phyloP scores from a whole-genome alignment of 768 basidiomycete genomes.

The Botryobasidium botryosum region DNA sequence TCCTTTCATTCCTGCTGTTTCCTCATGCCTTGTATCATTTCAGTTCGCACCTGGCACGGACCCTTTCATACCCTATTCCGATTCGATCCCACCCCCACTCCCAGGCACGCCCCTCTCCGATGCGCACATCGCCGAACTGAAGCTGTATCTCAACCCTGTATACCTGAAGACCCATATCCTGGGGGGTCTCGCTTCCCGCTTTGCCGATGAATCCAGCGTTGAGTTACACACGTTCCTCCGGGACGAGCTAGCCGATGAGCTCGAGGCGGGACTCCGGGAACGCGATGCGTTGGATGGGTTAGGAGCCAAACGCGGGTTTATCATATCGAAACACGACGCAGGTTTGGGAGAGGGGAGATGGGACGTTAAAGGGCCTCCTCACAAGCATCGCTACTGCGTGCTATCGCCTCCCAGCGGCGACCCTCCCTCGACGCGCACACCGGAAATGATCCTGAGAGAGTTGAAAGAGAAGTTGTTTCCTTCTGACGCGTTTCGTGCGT shows the following conservation, averaged over 20 bases:
- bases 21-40: slow-evolving; percentile 7
- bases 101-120: slow-evolving; percentile 30
- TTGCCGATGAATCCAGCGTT: slow-evolving; percentile 72
- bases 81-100: slow-evolving; percentile 5
- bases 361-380: slow-evolving; percentile 71
- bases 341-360: slow-evolving; percentile 41
- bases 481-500: slow-evolving; percentile 74
- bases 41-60: slow-evolving; percentile 25
- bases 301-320: slow-evolving; percentile 29
- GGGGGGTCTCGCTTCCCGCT: slow-evolving; percentile 59
- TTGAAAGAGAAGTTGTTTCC: slow-evolving; percentile 68
- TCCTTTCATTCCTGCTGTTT: slow-evolving; percentile 3
- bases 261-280: slow-evolving; percentile 48
- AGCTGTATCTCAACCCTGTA: slow-evolving; percentile 72
- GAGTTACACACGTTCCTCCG: slow-evolving; percentile 78
- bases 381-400: slow-evolving; percentile 83
- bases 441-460: slow-evolving; percentile 32
- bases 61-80: slow-evolving; percentile 26
- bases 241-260: slow-evolving; percentile 43
- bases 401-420: slow-evolving; percentile 29
- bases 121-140: slow-evolving; percentile 52
- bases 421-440: slow-evolving; percentile 30
- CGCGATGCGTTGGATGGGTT: slow-evolving; percentile 47
- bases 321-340: slow-evolving; percentile 48
- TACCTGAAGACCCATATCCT: slow-evolving; percentile 77